Evolutionary conservation across 1,139 yeast species (phyloP).

Genomic region (Zygoascus sp.): DNA sequence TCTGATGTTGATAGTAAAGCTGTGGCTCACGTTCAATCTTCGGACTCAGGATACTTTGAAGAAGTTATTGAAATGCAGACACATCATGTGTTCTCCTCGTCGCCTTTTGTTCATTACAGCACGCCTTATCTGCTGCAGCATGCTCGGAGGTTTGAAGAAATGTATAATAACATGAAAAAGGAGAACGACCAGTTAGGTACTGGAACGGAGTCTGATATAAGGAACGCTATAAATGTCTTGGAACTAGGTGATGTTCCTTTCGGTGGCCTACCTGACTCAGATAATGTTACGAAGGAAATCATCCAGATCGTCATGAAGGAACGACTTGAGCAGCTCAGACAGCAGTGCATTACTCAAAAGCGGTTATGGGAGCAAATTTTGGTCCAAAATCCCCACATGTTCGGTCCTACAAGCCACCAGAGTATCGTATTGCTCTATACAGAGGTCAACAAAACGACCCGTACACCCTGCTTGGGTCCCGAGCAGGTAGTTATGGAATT

Average conservation of each 20-base stretch:
- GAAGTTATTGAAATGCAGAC: slow-evolving; percentile 51
- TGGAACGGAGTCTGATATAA: slow-evolving; percentile 13
- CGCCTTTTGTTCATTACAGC: slow-evolving; percentile 70
- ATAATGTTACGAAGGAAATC: slow-evolving; percentile 22
- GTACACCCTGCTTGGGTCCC: slow-evolving; percentile 93
- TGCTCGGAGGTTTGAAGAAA: slow-evolving; percentile 52
- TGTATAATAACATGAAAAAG: slow-evolving; percentile 18
- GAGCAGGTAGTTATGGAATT: slow-evolving; percentile 74
- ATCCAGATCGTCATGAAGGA: slow-evolving; percentile 25
- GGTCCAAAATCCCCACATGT: slow-evolving; percentile 46
- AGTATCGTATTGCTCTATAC: slow-evolving; percentile 74
- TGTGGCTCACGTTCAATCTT: background rate
- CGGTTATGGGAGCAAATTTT: slow-evolving; percentile 63
- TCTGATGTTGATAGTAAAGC: slow-evolving; percentile 14
- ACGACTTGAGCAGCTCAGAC: slow-evolving; percentile 26
- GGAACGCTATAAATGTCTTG: slow-evolving; percentile 17
- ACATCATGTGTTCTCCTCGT: slow-evolving; percentile 55
- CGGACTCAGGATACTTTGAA: slow-evolving; percentile 35
- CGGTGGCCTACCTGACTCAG: slow-evolving; percentile 26
- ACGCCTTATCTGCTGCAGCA: slow-evolving; percentile 57
- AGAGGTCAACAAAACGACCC: slow-evolving; percentile 74
- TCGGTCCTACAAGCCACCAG: slow-evolving; percentile 71
- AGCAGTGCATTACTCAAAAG: slow-evolving; percentile 33
- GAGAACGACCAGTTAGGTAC: slow-evolving; percentile 20
- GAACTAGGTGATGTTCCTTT: slow-evolving; percentile 17